Base-by-base conservation (phyloP, 106 monocot genomes). In the Alisma plantagoaquatica region DNA sequence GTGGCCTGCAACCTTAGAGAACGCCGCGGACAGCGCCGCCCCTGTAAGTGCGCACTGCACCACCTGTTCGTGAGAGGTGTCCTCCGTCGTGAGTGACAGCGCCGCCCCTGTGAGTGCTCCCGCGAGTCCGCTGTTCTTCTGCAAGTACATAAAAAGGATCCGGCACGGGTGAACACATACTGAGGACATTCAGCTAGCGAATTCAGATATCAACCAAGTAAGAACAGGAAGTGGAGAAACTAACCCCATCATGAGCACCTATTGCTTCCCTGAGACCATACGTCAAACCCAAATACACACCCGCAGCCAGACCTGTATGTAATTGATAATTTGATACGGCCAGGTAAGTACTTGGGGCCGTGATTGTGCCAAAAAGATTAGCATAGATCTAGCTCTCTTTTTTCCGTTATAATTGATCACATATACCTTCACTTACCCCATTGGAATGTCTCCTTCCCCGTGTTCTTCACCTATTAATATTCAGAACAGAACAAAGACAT, bases 221-320 rank as follows among this genome's bases (percentile, higher is more conserved):
- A 25, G 53, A 54, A 1, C 17, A 15, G n/a, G 9, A 14, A 28
- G 30, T 8, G 23, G 2, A 47, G 8, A 29, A 55, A 70, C 65
- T 29, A 41, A 92, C 91, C 93, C 87, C 87, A 23, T 94, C 93
- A 62, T 94, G 93, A 38, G 77, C 57, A 46, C 93, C 93, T 30
- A 80, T 65, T 2, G 80, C 83, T 65, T 94, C 93, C 56, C 53
- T 87, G 41, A 94, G 49, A 27, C 93, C 83, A 51, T 83, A 94
- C 23, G 93, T 94, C 33, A 94, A 44, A 5, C 87, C 93, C 1
- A 87, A 94, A 45, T 84, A 83, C 63, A 81, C 30, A 27, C 93
- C 93, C 45, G 87, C 87, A 29, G 83, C 68, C 53, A 87, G 18
- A 46, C 91, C 91, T 85, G 58, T 73, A n/a, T n/a, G n/a, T n/a